phyloP scores from a whole-genome alignment of 345 rosid genomes.

The Salix arbutifolia region DNA sequence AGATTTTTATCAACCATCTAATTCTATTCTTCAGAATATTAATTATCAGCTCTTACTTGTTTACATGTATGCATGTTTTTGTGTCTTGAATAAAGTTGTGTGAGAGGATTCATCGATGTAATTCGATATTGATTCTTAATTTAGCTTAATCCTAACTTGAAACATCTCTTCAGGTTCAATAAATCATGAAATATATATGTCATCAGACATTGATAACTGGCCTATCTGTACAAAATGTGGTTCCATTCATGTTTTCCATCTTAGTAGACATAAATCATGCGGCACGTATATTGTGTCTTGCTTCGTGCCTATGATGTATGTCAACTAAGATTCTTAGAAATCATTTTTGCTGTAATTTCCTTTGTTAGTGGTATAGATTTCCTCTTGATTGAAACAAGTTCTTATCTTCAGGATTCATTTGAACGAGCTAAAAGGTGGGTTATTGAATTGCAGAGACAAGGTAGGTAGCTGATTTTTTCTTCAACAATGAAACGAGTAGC shows the following conservation, averaged over 20 bases:
- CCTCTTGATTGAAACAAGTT: not conserved
- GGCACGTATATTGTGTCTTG: no score
- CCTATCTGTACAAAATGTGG: no score
- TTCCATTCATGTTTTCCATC: no score
- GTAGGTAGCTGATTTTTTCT: slow-evolving; percentile 18
- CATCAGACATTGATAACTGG: no score
- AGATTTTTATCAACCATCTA: slow-evolving; percentile 1
- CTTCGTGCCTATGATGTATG: no score
- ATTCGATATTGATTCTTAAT: no score
- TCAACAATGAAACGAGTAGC: not conserved
- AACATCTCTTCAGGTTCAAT: not conserved
- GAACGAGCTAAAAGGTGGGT: slow-evolving; percentile 63
- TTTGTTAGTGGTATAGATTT: not conserved
- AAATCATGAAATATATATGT: no score
- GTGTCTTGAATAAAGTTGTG: not conserved
- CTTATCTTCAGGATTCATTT: slow-evolving; percentile 48
- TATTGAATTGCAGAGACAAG: slow-evolving; percentile 66
- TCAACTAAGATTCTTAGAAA: not conserved
- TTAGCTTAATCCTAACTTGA: no score
- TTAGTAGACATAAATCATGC: no score
- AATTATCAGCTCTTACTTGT: no score
- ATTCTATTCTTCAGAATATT: not conserved
- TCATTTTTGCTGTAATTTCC: not conserved
- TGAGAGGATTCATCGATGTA: no score
- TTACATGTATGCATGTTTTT: no score